Conservation (phyloP, 345 rosid species). For the Citrus unshiu region DNA sequence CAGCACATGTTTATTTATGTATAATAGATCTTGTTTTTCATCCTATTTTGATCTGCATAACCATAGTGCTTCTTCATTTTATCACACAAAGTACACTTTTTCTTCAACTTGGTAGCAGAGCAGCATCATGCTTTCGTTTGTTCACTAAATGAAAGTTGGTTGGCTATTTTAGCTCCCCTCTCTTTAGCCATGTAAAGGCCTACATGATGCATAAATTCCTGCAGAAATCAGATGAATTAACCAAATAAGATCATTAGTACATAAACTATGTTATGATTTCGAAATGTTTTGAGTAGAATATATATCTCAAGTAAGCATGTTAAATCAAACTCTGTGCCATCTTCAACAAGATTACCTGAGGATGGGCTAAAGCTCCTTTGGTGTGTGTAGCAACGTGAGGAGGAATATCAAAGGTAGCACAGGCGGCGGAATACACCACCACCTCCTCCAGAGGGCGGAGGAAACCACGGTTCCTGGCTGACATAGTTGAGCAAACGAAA, state of each 20-base stretch:
- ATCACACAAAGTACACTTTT: not conserved
- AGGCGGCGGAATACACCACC: conserved; percentile 43
- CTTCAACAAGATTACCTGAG: conserved; percentile 35
- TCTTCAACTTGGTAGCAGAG: not conserved
- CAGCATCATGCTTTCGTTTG: conserved; percentile 15
- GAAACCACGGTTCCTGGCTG: conserved; percentile 50
- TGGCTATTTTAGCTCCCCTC: conserved; percentile 50
- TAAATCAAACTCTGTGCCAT: too few species aligned
- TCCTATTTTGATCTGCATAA: not conserved
- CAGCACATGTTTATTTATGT: not conserved
- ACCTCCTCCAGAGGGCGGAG: conserved; percentile 51
- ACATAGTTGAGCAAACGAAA: conserved; percentile 50
- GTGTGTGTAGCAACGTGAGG: conserved; percentile 31
- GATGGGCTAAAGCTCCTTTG: conserved; percentile 46
- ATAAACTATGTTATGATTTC: too few species aligned
- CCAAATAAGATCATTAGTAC: not conserved
- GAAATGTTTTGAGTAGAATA: too few species aligned
- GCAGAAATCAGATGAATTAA: not conserved
- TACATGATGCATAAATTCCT: conserved; percentile 54
- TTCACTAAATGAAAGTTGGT: conserved; percentile 25
- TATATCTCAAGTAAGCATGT: not conserved
- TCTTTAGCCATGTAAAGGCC: conserved; percentile 60
- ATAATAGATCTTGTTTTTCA: not conserved
- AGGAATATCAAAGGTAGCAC: conserved; percentile 61
- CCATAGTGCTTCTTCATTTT: not conserved